Percentiles rank a stretch among this genome's conserved stretches.
These are phyloP conservation scores for Apiotrichum brassicae DNA, from an alignment of 1,284 basidiomycete species.

Conservation along the genomic window DNA sequence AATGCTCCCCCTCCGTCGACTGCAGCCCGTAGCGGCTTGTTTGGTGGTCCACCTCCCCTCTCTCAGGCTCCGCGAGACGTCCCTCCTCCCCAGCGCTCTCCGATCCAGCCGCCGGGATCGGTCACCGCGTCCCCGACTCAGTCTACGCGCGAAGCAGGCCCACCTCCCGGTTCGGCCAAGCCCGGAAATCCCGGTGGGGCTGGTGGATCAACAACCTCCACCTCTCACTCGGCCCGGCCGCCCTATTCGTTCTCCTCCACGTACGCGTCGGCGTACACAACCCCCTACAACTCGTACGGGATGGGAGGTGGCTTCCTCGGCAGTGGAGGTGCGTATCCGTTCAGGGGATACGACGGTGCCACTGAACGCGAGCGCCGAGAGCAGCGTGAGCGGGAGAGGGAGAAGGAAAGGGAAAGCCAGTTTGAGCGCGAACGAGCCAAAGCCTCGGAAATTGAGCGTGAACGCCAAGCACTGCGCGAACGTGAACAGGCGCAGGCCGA, in stretches of 20 bases:
- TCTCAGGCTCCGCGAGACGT: slow-evolving; percentile 8
- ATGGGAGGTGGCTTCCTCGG: neutral
- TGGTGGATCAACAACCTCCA: neutral
- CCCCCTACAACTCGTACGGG: slow-evolving; percentile 15
- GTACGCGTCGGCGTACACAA: slow-evolving; percentile 19
- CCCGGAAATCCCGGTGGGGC: neutral
- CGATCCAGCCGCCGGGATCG: slow-evolving; percentile 9
- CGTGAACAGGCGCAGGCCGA: slow-evolving; percentile 11
- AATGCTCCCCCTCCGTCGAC: slow-evolving; percentile 3
- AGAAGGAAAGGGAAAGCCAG: slow-evolving; percentile 4
- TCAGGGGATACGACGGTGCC: slow-evolving; percentile 3
- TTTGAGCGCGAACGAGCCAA: slow-evolving; percentile 7
- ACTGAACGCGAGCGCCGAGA: slow-evolving; percentile 5
- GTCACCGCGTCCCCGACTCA: slow-evolving; percentile 9
- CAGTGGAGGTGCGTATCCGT: slow-evolving; percentile 7
- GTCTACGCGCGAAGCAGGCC: slow-evolving; percentile 6
- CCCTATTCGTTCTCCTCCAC: slow-evolving; percentile 20
- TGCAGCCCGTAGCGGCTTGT: slow-evolving; percentile 7
- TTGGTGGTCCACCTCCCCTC: slow-evolving; percentile 15
- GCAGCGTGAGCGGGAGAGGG: slow-evolving; percentile 6
- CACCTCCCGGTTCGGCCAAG: neutral
- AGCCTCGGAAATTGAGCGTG: neutral
- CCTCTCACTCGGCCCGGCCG: slow-evolving; percentile 9
- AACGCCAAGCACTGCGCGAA: neutral
- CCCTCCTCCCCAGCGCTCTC: slow-evolving; percentile 11